Evolutionary conservation across 345 rosid genomes (phyloP).

Genomic region (Cardamine chenopodiifolia): DNA sequence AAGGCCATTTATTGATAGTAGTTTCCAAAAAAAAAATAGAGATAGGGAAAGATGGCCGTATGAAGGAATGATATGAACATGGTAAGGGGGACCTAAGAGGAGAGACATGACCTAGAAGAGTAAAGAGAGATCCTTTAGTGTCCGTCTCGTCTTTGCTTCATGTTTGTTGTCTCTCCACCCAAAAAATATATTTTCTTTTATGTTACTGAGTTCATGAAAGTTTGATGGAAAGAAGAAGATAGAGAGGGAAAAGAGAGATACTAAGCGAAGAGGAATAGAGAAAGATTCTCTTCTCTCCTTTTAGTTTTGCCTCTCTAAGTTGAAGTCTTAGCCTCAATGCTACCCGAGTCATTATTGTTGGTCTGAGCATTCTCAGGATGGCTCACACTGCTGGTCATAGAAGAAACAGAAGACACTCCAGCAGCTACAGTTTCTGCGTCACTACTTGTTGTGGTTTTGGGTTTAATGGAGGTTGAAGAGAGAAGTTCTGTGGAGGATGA

Average conservation of each 20-base stretch:
- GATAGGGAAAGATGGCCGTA: conserved; percentile 24
- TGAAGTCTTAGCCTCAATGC: conserved; percentile 22
- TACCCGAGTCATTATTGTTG: conserved; percentile 20
- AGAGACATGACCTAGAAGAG: conserved; percentile 35
- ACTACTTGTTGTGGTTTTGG: conserved; percentile 39
- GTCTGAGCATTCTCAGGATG: conserved; percentile 32
- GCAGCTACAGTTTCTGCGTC: conserved; percentile 39
- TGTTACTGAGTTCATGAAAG: conserved; percentile 38
- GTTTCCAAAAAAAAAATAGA: conserved; percentile 1
- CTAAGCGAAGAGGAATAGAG: conserved; percentile 18
- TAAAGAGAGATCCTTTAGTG: conserved; percentile 25
- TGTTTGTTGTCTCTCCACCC: conserved; percentile 30
- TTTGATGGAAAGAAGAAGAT: conserved; percentile 29
- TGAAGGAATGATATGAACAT: conserved; percentile 38
- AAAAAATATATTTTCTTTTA: conserved; percentile 4
- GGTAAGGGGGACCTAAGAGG: conserved; percentile 41
- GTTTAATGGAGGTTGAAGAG: conserved; percentile 52
- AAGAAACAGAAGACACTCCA: conserved; percentile 52
- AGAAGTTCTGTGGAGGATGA: conserved; percentile 54
- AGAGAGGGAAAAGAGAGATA: conserved; percentile 17
- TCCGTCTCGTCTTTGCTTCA: conserved; percentile 23
- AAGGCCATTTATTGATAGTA: conserved; percentile 36
- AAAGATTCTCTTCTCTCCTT: conserved; percentile 29
- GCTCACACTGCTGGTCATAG: conserved; percentile 18
- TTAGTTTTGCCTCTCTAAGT: conserved; percentile 31